These are phyloP conservation scores for Trichoderma simmonsii DNA, from an alignment of 2,329 filamentous ascomycete species.

Conservation along the genomic window DNA sequence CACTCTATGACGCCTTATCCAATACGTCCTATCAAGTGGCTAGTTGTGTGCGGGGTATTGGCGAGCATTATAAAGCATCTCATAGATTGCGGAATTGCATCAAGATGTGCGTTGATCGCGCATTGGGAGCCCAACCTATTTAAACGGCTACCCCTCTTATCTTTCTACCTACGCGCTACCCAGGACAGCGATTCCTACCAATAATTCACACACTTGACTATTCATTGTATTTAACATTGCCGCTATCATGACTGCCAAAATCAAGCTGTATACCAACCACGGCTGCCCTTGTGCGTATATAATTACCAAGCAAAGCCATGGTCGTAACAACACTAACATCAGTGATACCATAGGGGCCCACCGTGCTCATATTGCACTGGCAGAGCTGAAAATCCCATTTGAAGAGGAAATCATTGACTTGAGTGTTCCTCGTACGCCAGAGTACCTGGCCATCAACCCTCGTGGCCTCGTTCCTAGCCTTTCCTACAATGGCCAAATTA, in stretches of 20 bases:
- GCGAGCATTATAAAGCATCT: slow-evolving; percentile 4
- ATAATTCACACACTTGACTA: background rate
- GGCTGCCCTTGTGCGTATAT: slow-evolving; percentile 56
- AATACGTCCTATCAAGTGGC: background rate
- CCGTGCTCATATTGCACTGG: slow-evolving; percentile 68
- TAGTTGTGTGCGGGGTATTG: background rate
- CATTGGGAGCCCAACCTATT: background rate
- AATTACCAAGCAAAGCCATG: background rate
- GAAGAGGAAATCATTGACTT: slow-evolving; percentile 74
- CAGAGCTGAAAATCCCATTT: slow-evolving; percentile 62
- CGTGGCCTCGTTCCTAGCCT: slow-evolving; percentile 73
- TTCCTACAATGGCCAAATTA: slow-evolving; percentile 62
- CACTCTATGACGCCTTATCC: background rate
- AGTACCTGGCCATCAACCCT: slow-evolving; percentile 76
- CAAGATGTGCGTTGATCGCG: background rate
- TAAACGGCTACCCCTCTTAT: background rate
- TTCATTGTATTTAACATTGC: background rate
- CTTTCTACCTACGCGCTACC: background rate
- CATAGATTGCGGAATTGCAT: background rate
- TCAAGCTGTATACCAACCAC: slow-evolving; percentile 69
- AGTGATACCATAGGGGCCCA: slow-evolving; percentile 54
- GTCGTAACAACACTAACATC: background rate
- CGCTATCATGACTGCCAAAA: slow-evolving; percentile 28
- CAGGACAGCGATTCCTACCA: background rate
- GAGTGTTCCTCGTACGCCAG: slow-evolving; percentile 61